Base-by-base conservation (phyloP, 2,329 filamentous ascomycete species). In the Sporothrix schenckii region DNA sequence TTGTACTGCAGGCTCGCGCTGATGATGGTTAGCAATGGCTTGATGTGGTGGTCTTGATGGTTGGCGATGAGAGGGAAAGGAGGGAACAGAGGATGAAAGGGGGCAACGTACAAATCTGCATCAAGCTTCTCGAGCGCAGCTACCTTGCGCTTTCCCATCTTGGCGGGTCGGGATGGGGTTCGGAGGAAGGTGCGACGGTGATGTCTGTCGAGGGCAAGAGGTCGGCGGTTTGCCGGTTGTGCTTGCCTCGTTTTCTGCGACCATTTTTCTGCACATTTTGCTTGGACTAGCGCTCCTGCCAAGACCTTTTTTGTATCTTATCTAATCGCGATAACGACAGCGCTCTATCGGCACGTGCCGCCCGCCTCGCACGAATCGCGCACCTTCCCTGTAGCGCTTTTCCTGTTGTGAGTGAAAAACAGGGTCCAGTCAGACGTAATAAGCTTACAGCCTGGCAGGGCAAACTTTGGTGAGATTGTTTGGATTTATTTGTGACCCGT, bases 51-150 rank as follows among this genome's bases (percentile, higher is more conserved):
- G 41, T 16, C 6, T 14, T 7, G 61, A 47, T 47, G 39, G 39
- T 11, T 9, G 39, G 58, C 13, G 24, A 30, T 30, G 52, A 21
- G 9, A 21, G 52, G 3, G 24, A 14, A 47, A 24, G 10, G n/a
- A 71, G 73, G 56, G 69, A 1, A 13, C 49, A 41, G n/a, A n/a
- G 56, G 39, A 9, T 19, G 27, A 10, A n/a, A 75, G 14, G 24
- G 60, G 19, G 34, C 58, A 44, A 39, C 70, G 49, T 21, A 78
- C 88, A 96, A 84, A 81, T 97, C 93, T 47, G 93, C 94, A 78
- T 97, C 94, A 75, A 97, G 89, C 86, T 97, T 97, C 82, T 97
- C 94, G 80, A 97, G 89, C 72, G 94, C 94, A 70, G 92, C 92
- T 71, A 97, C 87, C 83, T 95, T 96, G 80, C 93, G 87, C 82